Base-by-base conservation (phyloP, 495 filamentous ascomycete genomes). In the Penicillium malachiteum region DNA sequence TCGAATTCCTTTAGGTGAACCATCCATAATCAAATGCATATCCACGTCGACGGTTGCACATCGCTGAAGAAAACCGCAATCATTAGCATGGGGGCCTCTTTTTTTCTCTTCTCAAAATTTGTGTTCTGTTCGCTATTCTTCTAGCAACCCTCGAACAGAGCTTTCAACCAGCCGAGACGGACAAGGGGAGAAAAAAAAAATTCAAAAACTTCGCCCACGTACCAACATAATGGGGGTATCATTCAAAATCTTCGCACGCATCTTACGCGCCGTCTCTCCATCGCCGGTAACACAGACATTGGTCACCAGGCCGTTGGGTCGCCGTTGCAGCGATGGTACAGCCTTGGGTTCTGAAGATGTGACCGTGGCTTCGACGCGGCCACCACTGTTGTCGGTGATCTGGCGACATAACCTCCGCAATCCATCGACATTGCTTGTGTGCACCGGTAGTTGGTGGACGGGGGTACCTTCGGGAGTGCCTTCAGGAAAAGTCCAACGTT, bases 11-110 rank as follows among this genome's bases (percentile, higher is more conserved):
- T 85, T 84, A 33, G 86, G 74, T 16, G 77, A 75, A 21, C 74
- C 71, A 71, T 92, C 89, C 69, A 91, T 86, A 62, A 97, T 89
- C 49, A 96, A 77, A 66, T 91, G 85, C 65, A 88, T 88, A 64
- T 97, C 91, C 57, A 97, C 87, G 70, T 97, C 94, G 55, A 98
- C 87, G 52, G 86, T 90, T 38, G 91, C 91, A 72, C 90, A 96
- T 69, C 87, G 85, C 94, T 98, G 9, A 42, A n/a, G 18, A 33
- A 48, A 50, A 41, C 42, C 33, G 50, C 18, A 63, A 54, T 3
- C 34, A 59, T 69, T 65, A 70, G 67, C 62, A 60, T 65, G 57
- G 54, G 49, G 60, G 48, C 32, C 33, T 59, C 48, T 38, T 14
- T 14, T 31, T 43, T 11, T 18, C 8, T 10, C 8, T 1, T 37